Evolutionary conservation across 78 protist genomes (phyloP), one percentile per base, ranked within the genome.

Genomic region (Cavenderia fasciculata): DNA sequence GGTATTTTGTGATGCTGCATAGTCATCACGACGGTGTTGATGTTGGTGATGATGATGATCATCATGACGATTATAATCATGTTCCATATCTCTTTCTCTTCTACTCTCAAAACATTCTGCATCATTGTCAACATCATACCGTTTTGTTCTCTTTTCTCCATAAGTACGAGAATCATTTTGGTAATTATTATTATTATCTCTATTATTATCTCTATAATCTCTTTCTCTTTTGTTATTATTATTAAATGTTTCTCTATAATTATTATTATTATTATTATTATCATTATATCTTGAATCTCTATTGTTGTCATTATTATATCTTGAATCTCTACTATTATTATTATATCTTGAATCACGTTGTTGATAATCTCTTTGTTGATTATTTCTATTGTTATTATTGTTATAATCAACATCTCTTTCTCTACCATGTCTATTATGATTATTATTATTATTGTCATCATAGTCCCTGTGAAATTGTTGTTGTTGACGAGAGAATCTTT

Each of bases 71-170:
- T 38, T 44, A 51, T 71, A 14, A 51, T 51, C 78, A 47, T 52
- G 21, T 33, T 71, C 78, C 11, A 52, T 46, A 71, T 71, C 72
- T 61, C 72, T 75, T 51, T 75, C 72, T 63, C 72, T 75, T n/a
- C 57, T 59, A 29, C 21, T 69, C 19, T n/a, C 36, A 54, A n/a
- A n/a, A n/a, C 40, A 21, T 21, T 68, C 21, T 11, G 11, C 38
- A 68, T 62, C 16, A 16, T 52, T 79, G 34, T 79, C 47, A 44
- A 41, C 62, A 27, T 79, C 10, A 54, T 33, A 21, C 1, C n/a
- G 43, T 21, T 46, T 62, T 16, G 59, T 79, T 27, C 54, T 75
- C 12, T 71, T 71, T 52, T 54, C 33, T 27, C 33, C 3, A 6
- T 57, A 16, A 27, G 11, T 23, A 10, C 38, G 4, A 25, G 34